A percentile compares a stretch with the other conserved stretches of the same genome.
These are phyloP conservation scores for Komagataella pseudopastoris DNA, from an alignment of 805 yeast species.

Conservation along the genomic window DNA sequence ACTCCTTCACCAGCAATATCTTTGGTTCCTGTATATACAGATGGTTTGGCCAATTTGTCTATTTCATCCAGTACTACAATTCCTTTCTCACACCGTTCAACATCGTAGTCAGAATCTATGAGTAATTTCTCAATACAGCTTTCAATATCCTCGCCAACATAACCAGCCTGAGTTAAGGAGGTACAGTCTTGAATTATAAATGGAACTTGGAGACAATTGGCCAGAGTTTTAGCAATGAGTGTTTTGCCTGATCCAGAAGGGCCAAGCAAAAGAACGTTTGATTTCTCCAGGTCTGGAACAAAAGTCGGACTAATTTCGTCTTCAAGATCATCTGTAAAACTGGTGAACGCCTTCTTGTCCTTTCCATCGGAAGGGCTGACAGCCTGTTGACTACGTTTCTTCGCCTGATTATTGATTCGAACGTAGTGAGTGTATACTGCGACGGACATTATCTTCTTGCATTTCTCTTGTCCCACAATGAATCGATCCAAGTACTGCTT, in stretches of 20 bases:
- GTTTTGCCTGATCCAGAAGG: slow-evolving; percentile 58
- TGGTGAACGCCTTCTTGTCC: slow-evolving; percentile 2
- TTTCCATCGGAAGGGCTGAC: slow-evolving; percentile 5
- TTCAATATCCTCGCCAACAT: slow-evolving; percentile 53
- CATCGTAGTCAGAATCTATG: slow-evolving; percentile 35
- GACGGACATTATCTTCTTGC: slow-evolving; percentile 45
- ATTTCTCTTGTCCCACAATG: slow-evolving; percentile 41
- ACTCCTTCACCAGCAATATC: slow-evolving; percentile 58
- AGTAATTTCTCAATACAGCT: slow-evolving; percentile 38
- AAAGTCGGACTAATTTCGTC: slow-evolving; percentile 12
- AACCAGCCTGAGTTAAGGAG: slow-evolving; percentile 50
- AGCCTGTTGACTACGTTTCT: background rate
- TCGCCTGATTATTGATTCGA: slow-evolving; percentile 23
- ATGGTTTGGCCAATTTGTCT: slow-evolving; percentile 40
- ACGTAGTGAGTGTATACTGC: slow-evolving; percentile 48
- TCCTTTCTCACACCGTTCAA: slow-evolving; percentile 39
- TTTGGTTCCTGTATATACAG: slow-evolving; percentile 30
- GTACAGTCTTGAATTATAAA: slow-evolving; percentile 50
- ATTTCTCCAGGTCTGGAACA: slow-evolving; percentile 35
- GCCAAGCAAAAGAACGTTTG: slow-evolving; percentile 41
- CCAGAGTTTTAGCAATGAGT: slow-evolving; percentile 38
- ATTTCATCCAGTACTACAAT: slow-evolving; percentile 48
- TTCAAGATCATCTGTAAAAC: background rate
- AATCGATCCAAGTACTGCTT: slow-evolving; percentile 33
- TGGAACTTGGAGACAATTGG: slow-evolving; percentile 37